phyloP scores from a whole-genome alignment of 768 basidiomycete genomes.

The Suillus decipiens region DNA sequence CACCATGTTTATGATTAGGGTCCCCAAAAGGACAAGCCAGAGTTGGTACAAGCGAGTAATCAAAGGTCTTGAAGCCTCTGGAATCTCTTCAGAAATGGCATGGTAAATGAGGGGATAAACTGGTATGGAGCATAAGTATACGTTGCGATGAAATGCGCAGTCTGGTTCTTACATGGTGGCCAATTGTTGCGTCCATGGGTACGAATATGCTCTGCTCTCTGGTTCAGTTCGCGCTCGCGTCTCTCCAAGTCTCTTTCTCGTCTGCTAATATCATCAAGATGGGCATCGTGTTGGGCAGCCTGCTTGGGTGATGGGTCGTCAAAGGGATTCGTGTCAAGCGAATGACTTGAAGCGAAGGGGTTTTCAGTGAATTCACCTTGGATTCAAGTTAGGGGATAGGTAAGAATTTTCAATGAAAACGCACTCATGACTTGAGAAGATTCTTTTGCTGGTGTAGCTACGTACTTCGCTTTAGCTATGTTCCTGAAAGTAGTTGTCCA shows the following conservation, averaged over 20 bases:
- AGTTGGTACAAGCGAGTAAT: constrained; percentile 88
- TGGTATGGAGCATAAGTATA: constrained; percentile 36
- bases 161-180: constrained; percentile 70
- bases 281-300: constrained; percentile 39
- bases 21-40: constrained; percentile 87
- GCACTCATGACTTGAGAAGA: constrained; percentile 24
- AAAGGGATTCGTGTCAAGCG: constrained; percentile 87
- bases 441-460: constrained; percentile 4
- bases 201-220: constrained; percentile 68
- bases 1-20: constrained; percentile 86
- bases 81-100: constrained; percentile 88
- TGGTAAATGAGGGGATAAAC: constrained; percentile 96
- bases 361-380: constrained; percentile 53
- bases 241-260: constrained; percentile 82
- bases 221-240: constrained; percentile 72
- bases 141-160: constrained; percentile 19
- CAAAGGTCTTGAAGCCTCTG: constrained; percentile 72
- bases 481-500: background rate
- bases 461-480: background rate
- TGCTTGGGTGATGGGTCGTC: constrained; percentile 70
- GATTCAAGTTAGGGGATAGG: constrained; percentile 8
- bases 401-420: constrained; percentile 6
- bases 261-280: constrained; percentile 66
- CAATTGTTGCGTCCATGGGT: constrained; percentile 88
- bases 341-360: constrained; percentile 83